Percentiles rank a stretch among this genome's conserved stretches.
Conservation (phyloP, 1,284 basidiomycete genomes). For the Phellopilus nigrolimitatus region DNA sequence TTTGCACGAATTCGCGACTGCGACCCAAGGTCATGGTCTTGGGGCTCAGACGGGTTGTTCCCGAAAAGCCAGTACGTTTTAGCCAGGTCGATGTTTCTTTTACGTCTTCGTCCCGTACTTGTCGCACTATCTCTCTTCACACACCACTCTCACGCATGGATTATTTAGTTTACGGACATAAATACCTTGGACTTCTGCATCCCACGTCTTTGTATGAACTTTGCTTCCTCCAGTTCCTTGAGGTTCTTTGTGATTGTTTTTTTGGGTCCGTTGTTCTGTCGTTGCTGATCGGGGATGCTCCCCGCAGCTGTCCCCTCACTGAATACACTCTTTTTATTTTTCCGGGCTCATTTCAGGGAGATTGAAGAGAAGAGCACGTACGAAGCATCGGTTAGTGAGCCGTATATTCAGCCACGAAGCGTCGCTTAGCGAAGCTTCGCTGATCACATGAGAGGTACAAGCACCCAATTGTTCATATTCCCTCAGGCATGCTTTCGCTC, state of each 20-base stretch:
- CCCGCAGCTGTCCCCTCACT: constrained; percentile 14
- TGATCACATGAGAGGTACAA: too few relatives aligned
- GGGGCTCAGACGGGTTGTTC: background rate
- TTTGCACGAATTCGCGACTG: background rate
- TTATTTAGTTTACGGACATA: constrained; percentile 4
- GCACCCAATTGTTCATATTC: too few relatives aligned
- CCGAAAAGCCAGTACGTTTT: background rate
- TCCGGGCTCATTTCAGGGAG: background rate
- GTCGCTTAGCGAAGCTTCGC: too few relatives aligned
- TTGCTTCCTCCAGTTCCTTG: background rate
- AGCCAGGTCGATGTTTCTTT: background rate
- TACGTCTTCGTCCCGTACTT: background rate
- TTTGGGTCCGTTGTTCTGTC: background rate
- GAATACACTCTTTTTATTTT: constrained; percentile 13
- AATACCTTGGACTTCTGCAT: constrained; percentile 1
- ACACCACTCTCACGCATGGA: constrained; percentile 2
- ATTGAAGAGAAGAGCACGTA: background rate
- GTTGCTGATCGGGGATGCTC: background rate
- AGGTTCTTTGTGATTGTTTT: background rate
- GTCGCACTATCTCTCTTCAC: background rate
- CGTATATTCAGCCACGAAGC: background rate
- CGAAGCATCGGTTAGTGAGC: background rate
- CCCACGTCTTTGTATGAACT: constrained; percentile 6
- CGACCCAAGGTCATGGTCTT: background rate
- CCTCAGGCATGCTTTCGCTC: too few relatives aligned